phyloP scores from a whole-genome alignment of 768 basidiomycete genomes.

The Boletus coccyginus region DNA sequence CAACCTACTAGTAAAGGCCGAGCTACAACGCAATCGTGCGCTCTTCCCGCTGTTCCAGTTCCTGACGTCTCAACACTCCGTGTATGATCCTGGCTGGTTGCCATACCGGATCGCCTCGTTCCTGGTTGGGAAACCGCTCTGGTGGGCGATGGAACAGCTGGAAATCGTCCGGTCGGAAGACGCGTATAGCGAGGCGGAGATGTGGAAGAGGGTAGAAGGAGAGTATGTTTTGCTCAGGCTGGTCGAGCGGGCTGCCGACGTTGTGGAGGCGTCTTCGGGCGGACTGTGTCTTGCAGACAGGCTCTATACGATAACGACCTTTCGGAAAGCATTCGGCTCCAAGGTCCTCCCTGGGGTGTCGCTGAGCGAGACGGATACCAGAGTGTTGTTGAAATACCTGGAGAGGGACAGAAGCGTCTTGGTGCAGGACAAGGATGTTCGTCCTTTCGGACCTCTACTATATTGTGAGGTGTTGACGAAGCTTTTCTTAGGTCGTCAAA shows the following conservation, averaged over 20 bases:
- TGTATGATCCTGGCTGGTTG: conserved; percentile 69
- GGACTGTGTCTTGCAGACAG: conserved; percentile 51
- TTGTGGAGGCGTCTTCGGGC: conserved; percentile 42
- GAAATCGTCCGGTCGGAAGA: conserved; percentile 67
- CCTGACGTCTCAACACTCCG: conserved; percentile 50
- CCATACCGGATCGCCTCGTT: conserved; percentile 67
- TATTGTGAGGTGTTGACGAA: background rate
- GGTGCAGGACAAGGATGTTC: conserved; percentile 65
- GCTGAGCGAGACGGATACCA: conserved; percentile 62
- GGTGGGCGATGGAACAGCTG: conserved; percentile 85
- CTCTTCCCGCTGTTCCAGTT: conserved; percentile 56
- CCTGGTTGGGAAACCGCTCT: conserved; percentile 74
- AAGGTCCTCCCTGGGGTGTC: conserved; percentile 39
- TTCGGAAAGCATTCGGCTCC: conserved; percentile 55
- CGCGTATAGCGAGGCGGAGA: conserved; percentile 39
- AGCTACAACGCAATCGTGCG: conserved; percentile 47
- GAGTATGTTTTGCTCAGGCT: conserved; percentile 68
- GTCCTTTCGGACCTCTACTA: conserved; percentile 17
- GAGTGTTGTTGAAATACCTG: conserved; percentile 72
- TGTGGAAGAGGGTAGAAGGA: conserved; percentile 62
- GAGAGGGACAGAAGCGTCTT: conserved; percentile 70
- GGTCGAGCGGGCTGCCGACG: conserved; percentile 65
- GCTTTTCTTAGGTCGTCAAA: conserved; percentile 66
- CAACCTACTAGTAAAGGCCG: conserved; percentile 61
- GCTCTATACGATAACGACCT: conserved; percentile 60